phyloP scores from a whole-genome alignment of 192 early-diverging fungal genomes.

The Linnemannia hyalina region DNA sequence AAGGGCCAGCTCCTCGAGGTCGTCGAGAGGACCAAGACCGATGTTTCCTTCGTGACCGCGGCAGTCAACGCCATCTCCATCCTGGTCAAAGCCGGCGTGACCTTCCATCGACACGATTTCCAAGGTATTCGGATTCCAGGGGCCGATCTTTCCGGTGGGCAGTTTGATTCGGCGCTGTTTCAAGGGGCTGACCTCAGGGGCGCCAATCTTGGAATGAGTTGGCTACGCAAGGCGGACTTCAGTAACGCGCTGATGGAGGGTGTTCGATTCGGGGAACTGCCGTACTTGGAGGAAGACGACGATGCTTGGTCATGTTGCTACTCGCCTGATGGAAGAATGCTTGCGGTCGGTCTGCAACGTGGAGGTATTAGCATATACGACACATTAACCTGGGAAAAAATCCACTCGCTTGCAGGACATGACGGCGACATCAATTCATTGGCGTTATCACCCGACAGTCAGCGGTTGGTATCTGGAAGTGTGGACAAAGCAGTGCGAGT shows the following conservation, averaged over 20 bases:
- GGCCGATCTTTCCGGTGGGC: not conserved
- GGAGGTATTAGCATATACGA: too few relatives aligned
- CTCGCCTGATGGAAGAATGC: too few relatives aligned
- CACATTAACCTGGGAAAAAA: not conserved
- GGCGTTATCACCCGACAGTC: not conserved
- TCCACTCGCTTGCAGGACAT: not conserved
- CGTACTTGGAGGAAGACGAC: not conserved
- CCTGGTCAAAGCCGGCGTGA: not conserved
- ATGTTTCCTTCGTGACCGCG: not conserved
- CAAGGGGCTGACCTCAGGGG: not conserved
- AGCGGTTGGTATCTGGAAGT: not conserved
- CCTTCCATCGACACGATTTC: not conserved
- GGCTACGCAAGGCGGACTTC: conserved; percentile 5
- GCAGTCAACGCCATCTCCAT: conserved; percentile 2
- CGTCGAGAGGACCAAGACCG: not conserved
- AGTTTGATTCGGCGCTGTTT: conserved; percentile 5
- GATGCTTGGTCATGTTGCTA: not conserved
- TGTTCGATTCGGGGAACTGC: not conserved
- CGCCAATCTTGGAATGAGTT: not conserved
- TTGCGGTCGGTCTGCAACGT: too few relatives aligned
- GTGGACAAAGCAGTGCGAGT: not conserved
- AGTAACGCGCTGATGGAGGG: not conserved
- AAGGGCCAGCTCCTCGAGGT: not conserved
- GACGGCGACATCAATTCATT: not conserved
- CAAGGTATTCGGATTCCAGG: conserved; percentile 15